Base-by-base conservation (phyloP, 2,329 filamentous ascomycete genomes). In the Sarocladiaceae sp. region DNA sequence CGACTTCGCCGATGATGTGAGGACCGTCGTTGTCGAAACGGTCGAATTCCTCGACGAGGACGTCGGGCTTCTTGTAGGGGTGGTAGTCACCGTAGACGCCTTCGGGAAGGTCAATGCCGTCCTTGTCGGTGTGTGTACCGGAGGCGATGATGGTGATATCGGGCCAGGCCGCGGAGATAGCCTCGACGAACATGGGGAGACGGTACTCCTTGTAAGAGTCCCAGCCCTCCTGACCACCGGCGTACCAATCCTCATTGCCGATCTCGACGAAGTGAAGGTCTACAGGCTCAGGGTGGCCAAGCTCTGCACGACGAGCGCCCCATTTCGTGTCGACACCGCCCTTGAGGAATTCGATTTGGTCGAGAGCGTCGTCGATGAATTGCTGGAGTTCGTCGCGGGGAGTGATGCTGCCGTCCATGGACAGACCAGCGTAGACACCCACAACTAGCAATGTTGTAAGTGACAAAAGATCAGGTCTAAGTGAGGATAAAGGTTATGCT, bases 181-280 rank as follows among this genome's bases (percentile, higher is more conserved):
- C 83, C 35, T 82, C 64, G 55, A 83, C 72, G 65, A 87, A 84
- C 58, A 74, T 67, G 4, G 74, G 71, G 62, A 86, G 84, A 3
- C 83, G 77, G 57, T 78, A 78, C 53, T 79, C 74, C 48, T 74
- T 71, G 59, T 75, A 78, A 5, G 76, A 72, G 2, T 72, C 65
- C 62, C 71, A 76, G 4, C 77, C 72, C 0, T 61, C 59, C 2
- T 73, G 69, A 4, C 74, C 77, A 3, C 73, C 73, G 23, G 72
- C 75, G 3, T 86, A 74, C 71, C 79, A 80, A 58, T 88, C 84
- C 62, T 88, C 84, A 62, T 88, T 87, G 54, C 85, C 84, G 39
- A 87, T 68, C 65, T 87, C 84, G 52, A 87, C 79, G 58, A 79
- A 84, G 11, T 76, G 70, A 47, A 88, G 71, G 26, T 63, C 69